Percentiles rank a stretch among this genome's conserved stretches.
These are phyloP conservation scores for Margaritispora aquatica DNA, from an alignment of 495 filamentous ascomycete species.

Conservation along the genomic window DNA sequence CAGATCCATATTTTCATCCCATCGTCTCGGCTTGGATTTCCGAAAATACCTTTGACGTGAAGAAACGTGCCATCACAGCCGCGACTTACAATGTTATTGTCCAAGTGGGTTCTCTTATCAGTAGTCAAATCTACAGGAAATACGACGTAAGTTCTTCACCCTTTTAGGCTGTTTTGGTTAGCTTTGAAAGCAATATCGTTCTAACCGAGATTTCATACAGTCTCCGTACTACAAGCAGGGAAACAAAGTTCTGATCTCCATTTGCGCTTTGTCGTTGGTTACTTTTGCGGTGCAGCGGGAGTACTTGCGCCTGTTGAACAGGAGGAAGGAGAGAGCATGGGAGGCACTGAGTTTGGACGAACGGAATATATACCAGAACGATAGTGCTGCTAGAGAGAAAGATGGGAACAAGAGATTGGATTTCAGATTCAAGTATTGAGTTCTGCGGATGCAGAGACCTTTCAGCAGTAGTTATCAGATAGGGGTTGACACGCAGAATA, in stretches of 20 bases:
- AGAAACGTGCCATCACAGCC: constrained; percentile 35
- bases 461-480: too few relatives aligned
- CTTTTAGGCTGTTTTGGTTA: constrained; percentile 31
- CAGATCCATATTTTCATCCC: constrained; percentile 41
- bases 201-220: not conserved
- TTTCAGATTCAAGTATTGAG: constrained; percentile 28
- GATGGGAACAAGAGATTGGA: constrained; percentile 34
- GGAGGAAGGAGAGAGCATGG: constrained; percentile 34
- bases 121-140: constrained; percentile 51
- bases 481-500: too few relatives aligned
- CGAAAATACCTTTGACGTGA: constrained; percentile 36
- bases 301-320: constrained; percentile 29
- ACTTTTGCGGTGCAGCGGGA: constrained; percentile 28
- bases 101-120: constrained; percentile 49
- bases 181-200: constrained; percentile 12
- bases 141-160: constrained; percentile 34
- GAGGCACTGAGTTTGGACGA: constrained; percentile 29
- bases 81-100: constrained; percentile 53
- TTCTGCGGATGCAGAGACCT: too few relatives aligned
- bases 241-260: constrained; percentile 33
- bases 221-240: constrained; percentile 30
- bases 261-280: constrained; percentile 30
- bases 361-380: constrained; percentile 28
- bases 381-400: constrained; percentile 22
- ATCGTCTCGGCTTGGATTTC: constrained; percentile 37